Conservation (phyloP, 495 filamentous ascomycete species). For the Penicillium odoratum region DNA sequence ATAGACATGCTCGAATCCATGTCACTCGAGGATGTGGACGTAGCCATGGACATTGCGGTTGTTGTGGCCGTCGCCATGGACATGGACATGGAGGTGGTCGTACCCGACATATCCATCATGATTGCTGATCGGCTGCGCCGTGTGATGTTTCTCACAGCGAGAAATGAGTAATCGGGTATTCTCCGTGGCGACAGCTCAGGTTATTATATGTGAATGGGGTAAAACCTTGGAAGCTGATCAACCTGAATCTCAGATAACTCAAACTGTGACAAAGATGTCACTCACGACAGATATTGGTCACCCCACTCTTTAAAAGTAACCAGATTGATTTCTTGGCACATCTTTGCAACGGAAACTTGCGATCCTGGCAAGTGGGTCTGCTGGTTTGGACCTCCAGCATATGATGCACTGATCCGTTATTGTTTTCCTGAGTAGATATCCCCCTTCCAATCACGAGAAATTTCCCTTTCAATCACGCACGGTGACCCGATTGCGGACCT, state of each 20-base stretch:
- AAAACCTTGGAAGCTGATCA: neutral
- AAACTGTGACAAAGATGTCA: neutral
- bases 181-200: neutral
- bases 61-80: constrained; percentile 11
- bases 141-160: neutral
- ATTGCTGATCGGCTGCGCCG: neutral
- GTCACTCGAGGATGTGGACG: constrained; percentile 18
- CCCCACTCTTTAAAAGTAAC: neutral
- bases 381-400: neutral
- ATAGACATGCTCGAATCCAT: constrained; percentile 17
- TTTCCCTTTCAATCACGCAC: neutral
- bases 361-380: constrained; percentile 1
- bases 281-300: neutral
- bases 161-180: neutral
- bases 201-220: neutral
- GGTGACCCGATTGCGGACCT: neutral
- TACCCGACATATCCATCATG: constrained; percentile 26
- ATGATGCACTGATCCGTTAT: neutral
- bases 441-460: no score
- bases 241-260: neutral
- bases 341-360: neutral
- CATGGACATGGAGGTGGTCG: constrained; percentile 15
- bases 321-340: neutral
- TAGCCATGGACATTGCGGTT: constrained; percentile 22
- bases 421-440: neutral